Base-by-base conservation (phyloP, 306 rosid genomes). In the Medicago lupulina region DNA sequence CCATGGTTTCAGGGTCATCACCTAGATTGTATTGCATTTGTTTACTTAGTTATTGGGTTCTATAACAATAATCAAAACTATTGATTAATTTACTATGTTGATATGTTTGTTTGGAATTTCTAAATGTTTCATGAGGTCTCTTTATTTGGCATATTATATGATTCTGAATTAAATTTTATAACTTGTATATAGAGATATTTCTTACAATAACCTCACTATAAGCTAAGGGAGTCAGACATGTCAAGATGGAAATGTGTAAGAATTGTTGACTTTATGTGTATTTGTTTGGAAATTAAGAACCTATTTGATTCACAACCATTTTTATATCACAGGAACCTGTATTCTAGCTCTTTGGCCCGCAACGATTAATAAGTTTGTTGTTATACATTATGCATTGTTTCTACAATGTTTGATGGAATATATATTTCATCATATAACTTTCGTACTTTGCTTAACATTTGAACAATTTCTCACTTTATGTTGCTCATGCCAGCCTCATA, bases 181-280 rank as follows among this genome's bases (percentile, higher is more conserved):
- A 40, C 50, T 74, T 71, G 25, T 43, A 28, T 16, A 38, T 76
- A 88, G 92, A 23, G 92, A 88, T 76, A 71, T 89, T 46, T 86
- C 96, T 49, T 90, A 83, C 46, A 90, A 88, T 73, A 80, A 75
- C 63, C 81, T 90, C 58, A 75, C 70, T 23, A 7, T 19, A 46
- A 66, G 3, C 47, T 15, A 28, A 17, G 78, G 41, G 18, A 43
- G 6, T 4, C 28, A 38, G 17, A 13, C 67, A 38, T 88, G 87
- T 79, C 74, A 67, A 40, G 8, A 65, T 8, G 75, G 63, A 61
- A 71, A 15, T 0, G 53, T 76, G 95, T 89, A 84, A 87, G 92
- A 55, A 53, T 39, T 3, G 65, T 58, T 49, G 7, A 25, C n/a
- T 65, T 44, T 72, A 1, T 13, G 0, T 18, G 14, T 5, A 16